phyloP scores from a whole-genome alignment of 2,329 filamentous ascomycete genomes.

The Hymenoscyphus albidus region DNA sequence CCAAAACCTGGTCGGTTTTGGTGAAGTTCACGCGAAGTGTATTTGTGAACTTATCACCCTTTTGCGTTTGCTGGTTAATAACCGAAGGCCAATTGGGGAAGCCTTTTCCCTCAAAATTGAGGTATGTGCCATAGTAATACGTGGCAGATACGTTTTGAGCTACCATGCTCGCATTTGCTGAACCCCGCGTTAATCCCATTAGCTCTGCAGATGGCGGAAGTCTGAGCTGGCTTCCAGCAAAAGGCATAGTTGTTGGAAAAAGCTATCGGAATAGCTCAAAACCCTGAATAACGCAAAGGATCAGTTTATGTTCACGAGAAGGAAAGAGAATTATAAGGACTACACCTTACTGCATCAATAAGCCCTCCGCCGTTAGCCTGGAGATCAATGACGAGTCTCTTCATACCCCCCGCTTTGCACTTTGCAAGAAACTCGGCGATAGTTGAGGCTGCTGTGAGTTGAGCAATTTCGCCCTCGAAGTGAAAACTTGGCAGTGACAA shows the following conservation, averaged over 20 bases:
- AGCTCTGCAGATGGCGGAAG: constrained; percentile 19
- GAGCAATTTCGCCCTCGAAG: constrained; percentile 31
- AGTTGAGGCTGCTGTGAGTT: constrained; percentile 10
- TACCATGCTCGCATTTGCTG: constrained; percentile 2
- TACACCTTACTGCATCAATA: constrained; percentile 52
- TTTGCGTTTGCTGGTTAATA: not conserved
- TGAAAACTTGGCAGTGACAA: constrained; percentile 18
- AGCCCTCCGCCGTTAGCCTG: constrained; percentile 56
- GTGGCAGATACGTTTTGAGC: not conserved
- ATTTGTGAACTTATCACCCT: not conserved
- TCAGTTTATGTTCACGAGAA: constrained; percentile 15
- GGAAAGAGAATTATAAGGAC: constrained; percentile 48
- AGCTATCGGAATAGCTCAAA: constrained; percentile 24
- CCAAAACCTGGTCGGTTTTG: constrained; percentile 15
- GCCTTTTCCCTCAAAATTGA: not conserved
- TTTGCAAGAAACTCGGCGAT: constrained; percentile 39
- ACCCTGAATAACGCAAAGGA: not conserved
- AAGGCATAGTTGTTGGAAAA: constrained; percentile 18
- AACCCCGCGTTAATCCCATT: constrained; percentile 16
- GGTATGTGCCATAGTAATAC: not conserved
- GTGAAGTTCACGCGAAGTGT: constrained; percentile 9
- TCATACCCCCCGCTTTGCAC: constrained; percentile 49
- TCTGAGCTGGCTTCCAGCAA: constrained; percentile 7
- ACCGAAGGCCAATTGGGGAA: not conserved
- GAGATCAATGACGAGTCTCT: constrained; percentile 57